Evolutionary conservation across 352 stramenopile genomes (phyloP), one percentile per base, ranked within the genome.

Genomic region (Lagenidium giganteum): DNA sequence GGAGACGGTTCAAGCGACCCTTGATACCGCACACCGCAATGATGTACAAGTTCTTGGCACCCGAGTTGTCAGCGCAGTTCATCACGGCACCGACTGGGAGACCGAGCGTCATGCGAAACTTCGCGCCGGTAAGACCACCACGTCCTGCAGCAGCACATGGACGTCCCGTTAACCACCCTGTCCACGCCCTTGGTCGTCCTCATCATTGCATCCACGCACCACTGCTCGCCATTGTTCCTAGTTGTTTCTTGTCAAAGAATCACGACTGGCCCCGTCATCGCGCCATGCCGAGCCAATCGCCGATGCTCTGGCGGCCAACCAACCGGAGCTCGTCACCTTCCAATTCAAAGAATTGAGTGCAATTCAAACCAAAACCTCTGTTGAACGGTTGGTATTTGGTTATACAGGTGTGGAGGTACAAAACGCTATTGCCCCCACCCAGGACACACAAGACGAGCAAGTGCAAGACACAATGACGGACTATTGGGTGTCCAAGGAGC

Each of bases 1-100:
- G 97, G 54, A 99, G 89, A 80, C 95, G 91, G 80, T 99, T 99
- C 65, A 99, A 76, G 62, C 96, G 92, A 77, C 95, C 97, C 70
- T 98, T 98, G 70, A 98, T 98, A 51, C 97, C 97, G 84, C 94
- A 98, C 54, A 99, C 97, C 30, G 97, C 90, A 59, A 99, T 99
- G 69, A 99, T 99, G 83, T 98, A 98, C 30, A 99, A 77, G 79
- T 98, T 99, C 90, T 99, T 99, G 61, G 97, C 97, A 40, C 97
- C 97, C 39, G 95, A 98, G 92, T 99, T 99, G 81, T 99, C 97
- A 43, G 97, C 97, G 76, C 97, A 99, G 94, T 99, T 99, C 65
- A 99, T 96, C 47, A 99, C 95, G 50, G 97, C 97, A 43, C 93
- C 95, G 35, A 96, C 89, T 51, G 97, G 96, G 26, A 99, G 93